A percentile compares a stretch with the other conserved stretches of the same genome.
Conservation (phyloP, 1,284 basidiomycete species). For the Sparassis latifolia region DNA sequence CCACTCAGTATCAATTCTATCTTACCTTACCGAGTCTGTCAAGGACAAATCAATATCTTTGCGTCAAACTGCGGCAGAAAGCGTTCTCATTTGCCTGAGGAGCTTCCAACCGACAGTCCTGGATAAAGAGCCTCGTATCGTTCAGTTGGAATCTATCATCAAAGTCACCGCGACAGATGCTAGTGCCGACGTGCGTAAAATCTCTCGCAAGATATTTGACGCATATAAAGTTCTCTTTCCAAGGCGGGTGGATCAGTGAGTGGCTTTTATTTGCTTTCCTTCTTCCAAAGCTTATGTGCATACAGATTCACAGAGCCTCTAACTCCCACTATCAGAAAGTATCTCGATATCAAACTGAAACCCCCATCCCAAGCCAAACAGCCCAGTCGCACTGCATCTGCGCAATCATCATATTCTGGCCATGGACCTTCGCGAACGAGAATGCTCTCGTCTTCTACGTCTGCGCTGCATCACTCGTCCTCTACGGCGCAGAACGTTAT, state of each 20-base stretch:
- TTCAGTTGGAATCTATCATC: conserved; percentile 68
- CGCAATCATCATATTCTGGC: conserved; percentile 17
- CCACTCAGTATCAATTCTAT: conserved; percentile 61
- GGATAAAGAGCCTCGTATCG: conserved; percentile 56
- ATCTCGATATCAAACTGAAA: conserved; percentile 54
- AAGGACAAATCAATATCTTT: conserved; percentile 67
- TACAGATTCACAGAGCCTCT: conserved; percentile 67
- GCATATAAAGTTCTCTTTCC: conserved; percentile 71
- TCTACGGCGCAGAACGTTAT: not conserved
- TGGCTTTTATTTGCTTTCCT: conserved; percentile 8
- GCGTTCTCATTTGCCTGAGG: conserved; percentile 59
- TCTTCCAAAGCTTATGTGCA: not conserved
- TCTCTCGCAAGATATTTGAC: conserved; percentile 65
- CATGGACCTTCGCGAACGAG: not conserved
- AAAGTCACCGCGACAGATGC: conserved; percentile 63
- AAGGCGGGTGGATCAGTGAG: conserved; percentile 58
- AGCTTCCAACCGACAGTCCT: conserved; percentile 70
- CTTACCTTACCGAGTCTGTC: conserved; percentile 53
- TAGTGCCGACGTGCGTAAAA: conserved; percentile 69
- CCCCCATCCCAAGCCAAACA: conserved; percentile 15
- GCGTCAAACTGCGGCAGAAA: conserved; percentile 59
- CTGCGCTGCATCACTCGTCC: not conserved
- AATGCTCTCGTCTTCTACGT: conserved; percentile 6
- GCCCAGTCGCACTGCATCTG: conserved; percentile 24
- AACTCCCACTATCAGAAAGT: conserved; percentile 72